Conservation (phyloP, 148 eudicot genomes). For the Amaranthus cruentus region DNA sequence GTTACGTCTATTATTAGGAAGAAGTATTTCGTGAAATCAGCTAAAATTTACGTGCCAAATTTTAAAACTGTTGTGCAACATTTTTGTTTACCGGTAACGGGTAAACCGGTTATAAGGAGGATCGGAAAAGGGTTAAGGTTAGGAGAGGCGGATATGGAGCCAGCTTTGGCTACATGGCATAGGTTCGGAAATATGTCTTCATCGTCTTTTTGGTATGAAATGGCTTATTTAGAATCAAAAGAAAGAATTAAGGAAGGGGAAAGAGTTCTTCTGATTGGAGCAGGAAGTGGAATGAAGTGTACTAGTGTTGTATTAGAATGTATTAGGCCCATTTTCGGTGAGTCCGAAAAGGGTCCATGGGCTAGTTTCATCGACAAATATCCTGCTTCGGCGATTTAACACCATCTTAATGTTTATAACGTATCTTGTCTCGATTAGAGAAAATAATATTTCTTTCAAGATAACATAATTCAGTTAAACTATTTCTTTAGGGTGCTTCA, state of each 20-base stretch:
- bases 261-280: constrained; percentile 63
- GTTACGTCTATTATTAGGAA: constrained; percentile 33
- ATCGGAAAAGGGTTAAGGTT: constrained; percentile 64
- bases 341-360: constrained; percentile 73
- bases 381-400: constrained; percentile 22
- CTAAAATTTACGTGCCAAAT: constrained; percentile 49
- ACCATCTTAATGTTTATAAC: no score
- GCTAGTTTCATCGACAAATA: constrained; percentile 41
- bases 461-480: no score
- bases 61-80: constrained; percentile 50
- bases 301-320: constrained; percentile 69
- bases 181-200: constrained; percentile 84
- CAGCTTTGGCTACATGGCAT: constrained; percentile 67
- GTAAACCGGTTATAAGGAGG: constrained; percentile 44
- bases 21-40: constrained; percentile 35
- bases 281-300: constrained; percentile 76
- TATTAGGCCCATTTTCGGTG: constrained; percentile 51
- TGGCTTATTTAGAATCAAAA: constrained; percentile 67
- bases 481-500: no score
- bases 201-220: constrained; percentile 79
- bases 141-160: constrained; percentile 61
- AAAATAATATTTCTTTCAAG: no score
- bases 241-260: constrained; percentile 60
- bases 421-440: no score
- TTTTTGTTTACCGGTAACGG: constrained; percentile 65